These are phyloP conservation scores for Raddia guianensis DNA, from an alignment of 176 grass and related monocot species.

Conservation along the genomic window DNA sequence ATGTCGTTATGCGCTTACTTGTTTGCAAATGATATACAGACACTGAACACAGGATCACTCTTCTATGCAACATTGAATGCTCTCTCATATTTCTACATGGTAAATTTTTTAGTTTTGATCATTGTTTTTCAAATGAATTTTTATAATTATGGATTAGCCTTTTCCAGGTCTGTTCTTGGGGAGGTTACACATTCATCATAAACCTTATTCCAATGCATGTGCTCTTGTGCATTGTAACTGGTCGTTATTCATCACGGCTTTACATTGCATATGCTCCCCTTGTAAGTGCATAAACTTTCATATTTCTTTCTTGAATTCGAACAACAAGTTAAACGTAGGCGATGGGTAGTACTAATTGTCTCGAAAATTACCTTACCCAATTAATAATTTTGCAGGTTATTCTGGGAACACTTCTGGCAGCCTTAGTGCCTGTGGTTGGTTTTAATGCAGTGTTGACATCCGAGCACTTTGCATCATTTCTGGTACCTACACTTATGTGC, in stretches of 20 bases:
- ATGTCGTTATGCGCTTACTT: slow-evolving; percentile 35
- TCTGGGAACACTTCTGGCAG: slow-evolving; percentile 91
- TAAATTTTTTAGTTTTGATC: slow-evolving; percentile 49
- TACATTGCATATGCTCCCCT: slow-evolving; percentile 99
- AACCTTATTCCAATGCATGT: slow-evolving; percentile 99
- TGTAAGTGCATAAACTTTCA: slow-evolving; percentile 60
- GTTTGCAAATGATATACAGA: slow-evolving; percentile 59
- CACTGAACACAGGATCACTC: slow-evolving; percentile 94
- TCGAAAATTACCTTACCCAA: neutral
- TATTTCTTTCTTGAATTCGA: neutral
- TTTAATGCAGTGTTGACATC: slow-evolving; percentile 99
- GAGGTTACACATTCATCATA: slow-evolving; percentile 99
- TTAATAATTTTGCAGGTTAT: slow-evolving; percentile 70
- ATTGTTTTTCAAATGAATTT: slow-evolving; percentile 34
- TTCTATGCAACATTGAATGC: slow-evolving; percentile 98
- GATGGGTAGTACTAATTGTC: neutral
- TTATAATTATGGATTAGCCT: slow-evolving; percentile 39
- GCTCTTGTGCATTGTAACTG: slow-evolving; percentile 94
- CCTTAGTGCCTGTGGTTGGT: slow-evolving; percentile 98
- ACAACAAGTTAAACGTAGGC: neutral
- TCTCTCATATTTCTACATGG: slow-evolving; percentile 99
- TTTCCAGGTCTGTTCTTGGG: slow-evolving; percentile 98
- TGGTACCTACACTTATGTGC: slow-evolving; percentile 59
- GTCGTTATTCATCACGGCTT: slow-evolving; percentile 90
- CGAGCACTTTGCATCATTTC: slow-evolving; percentile 97